phyloP scores from a whole-genome alignment of 345 rosid genomes.

The Arabis alpina region DNA sequence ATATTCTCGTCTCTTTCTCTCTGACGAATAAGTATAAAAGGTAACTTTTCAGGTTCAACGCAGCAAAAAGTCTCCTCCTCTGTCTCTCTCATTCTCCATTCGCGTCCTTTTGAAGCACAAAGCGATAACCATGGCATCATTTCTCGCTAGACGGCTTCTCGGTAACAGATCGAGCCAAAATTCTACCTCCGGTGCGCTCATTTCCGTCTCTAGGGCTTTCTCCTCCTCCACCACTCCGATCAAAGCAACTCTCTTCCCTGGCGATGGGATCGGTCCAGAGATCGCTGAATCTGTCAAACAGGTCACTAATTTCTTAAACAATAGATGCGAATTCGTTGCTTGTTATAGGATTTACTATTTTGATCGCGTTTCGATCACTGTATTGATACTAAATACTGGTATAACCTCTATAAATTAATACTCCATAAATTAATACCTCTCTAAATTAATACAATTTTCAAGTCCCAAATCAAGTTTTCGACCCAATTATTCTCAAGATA shows the following conservation, averaged over 20 bases:
- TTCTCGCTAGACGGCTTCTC: slow-evolving; percentile 38
- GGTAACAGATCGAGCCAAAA: slow-evolving; percentile 36
- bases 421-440: no score
- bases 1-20: background rate
- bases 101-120: slow-evolving; percentile 19
- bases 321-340: background rate
- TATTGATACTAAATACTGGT: background rate
- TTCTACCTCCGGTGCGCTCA: slow-evolving; percentile 23
- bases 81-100: background rate
- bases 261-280: slow-evolving; percentile 99
- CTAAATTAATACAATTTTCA: no score
- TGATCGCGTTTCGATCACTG: background rate
- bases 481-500: no score
- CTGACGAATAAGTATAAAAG: slow-evolving; percentile 25
- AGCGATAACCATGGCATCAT: slow-evolving; percentile 44
- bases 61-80: slow-evolving; percentile 40
- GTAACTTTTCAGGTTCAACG: background rate
- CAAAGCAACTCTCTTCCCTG: slow-evolving; percentile 93
- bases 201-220: slow-evolving; percentile 53
- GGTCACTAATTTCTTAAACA: slow-evolving; percentile 42
- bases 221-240: slow-evolving; percentile 63
- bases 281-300: slow-evolving; percentile 93
- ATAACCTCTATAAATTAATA: no score
- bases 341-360: slow-evolving; percentile 1
- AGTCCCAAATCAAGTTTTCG: no score